These are phyloP conservation scores for Colletotrichum salicis DNA, from an alignment of 2,329 filamentous ascomycete species.

Conservation along the genomic window DNA sequence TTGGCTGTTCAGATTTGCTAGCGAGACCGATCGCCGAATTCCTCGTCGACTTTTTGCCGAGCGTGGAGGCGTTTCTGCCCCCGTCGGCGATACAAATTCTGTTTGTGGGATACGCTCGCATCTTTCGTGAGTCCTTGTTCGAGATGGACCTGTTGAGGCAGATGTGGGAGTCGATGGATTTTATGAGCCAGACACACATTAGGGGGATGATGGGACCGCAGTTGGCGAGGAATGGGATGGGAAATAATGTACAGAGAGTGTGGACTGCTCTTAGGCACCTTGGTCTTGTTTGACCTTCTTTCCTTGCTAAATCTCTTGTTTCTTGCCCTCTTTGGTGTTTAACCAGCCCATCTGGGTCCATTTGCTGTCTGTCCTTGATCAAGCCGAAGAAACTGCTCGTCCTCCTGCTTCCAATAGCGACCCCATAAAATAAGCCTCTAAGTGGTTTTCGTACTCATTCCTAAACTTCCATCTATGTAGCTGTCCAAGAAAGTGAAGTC, in stretches of 20 bases:
- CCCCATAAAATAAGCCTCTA: too few relatives aligned
- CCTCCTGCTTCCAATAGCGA: not conserved
- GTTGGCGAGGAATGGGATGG: constrained; percentile 18
- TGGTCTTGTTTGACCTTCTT: constrained; percentile 6
- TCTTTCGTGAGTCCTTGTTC: constrained; percentile 25
- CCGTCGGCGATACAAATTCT: constrained; percentile 20
- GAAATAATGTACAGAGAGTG: constrained; percentile 21
- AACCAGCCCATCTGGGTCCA: not conserved
- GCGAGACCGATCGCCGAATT: constrained; percentile 40
- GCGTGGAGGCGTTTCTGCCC: constrained; percentile 24
- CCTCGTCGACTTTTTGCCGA: constrained; percentile 38
- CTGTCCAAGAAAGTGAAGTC: constrained; percentile 22
- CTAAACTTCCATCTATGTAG: not conserved
- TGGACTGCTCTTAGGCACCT: constrained; percentile 32
- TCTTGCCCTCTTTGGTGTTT: not conserved
- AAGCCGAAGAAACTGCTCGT: not conserved
- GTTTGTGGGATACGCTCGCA: constrained; percentile 28
- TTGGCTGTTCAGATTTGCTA: constrained; percentile 43
- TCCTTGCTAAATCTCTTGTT: not conserved
- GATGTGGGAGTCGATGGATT: constrained; percentile 32
- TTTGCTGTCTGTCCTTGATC: not conserved
- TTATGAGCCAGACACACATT: constrained; percentile 13
- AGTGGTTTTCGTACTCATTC: not conserved
- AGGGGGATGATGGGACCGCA: constrained; percentile 24
- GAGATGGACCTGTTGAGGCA: constrained; percentile 27